Base-by-base conservation (phyloP, 1,284 basidiomycete genomes). In the Malassezia equina region DNA sequence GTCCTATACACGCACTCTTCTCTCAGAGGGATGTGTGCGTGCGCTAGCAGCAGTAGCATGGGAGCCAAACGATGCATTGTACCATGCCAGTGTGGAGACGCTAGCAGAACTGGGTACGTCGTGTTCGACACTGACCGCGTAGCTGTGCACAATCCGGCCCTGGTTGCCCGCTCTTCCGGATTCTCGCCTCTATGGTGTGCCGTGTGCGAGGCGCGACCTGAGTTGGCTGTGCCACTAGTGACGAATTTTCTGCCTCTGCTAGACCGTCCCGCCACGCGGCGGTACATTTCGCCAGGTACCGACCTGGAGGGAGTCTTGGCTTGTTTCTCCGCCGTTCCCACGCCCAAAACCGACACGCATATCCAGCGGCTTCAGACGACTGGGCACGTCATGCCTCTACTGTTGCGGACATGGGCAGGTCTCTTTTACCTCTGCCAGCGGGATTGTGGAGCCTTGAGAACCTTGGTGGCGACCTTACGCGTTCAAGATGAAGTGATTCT, bases 361-460 rank as follows among this genome's bases (percentile, higher is more conserved):
- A 4, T 41, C 32, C 29, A 85, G 86, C 15, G 86, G 86, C 5
- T 82, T 94, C 49, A 94, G 89, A 86, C 84, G 62, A 80, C 85
- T 3, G 84, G 82, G 64, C 83, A 93, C 45, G 84, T 94, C 36
- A 82, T 85, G 36, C 80, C 86, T 32, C 55, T 24, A 17, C 85
- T 95, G 79, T 76, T 99, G 45, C 82, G 86, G 43, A 90, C 87
- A 9, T 99, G 93, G 91, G 86, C 87, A 60, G 93, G 91, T 7
- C 76, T 98, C 28, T 83, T 96, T 80, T 96, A 95, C 74, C 84
- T 95, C 62, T 94, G 89, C 75, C 84, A 91, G 81, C 82, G 91
- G 70, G 82, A 88, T 65, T 85, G 86, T 78, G 79, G 83, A 17
- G 88, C 90, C 0, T 84, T 99, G 58, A 82, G 84, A 36, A 85